These are phyloP conservation scores for Arthromyces matolae DNA, from an alignment of 768 basidiomycete species.

Conservation along the genomic window DNA sequence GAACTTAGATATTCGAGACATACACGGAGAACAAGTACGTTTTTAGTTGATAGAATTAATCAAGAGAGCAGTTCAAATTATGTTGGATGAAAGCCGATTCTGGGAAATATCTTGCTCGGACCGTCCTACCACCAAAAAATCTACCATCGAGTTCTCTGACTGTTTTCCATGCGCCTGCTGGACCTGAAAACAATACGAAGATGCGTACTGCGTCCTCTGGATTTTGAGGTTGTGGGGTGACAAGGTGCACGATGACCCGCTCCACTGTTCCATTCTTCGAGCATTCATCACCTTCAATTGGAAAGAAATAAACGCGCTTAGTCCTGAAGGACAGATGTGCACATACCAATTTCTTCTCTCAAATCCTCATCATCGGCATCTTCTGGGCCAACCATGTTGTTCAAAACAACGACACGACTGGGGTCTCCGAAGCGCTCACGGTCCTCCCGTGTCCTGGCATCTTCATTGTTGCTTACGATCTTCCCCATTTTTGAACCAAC, in stretches of 20 bases:
- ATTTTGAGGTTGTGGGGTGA: conserved; percentile 60
- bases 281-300: conserved; percentile 74
- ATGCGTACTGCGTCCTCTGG: conserved; percentile 85
- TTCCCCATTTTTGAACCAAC: conserved; percentile 74
- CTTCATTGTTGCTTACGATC: conserved; percentile 89
- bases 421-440: conserved; percentile 81
- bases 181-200: conserved; percentile 88
- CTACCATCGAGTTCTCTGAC: conserved; percentile 91
- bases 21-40: no score
- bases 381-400: conserved; percentile 83
- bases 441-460: conserved; percentile 74
- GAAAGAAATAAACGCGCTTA: neutral
- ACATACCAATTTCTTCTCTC: conserved; percentile 81
- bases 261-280: conserved; percentile 90
- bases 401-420: conserved; percentile 84
- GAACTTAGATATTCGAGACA: conserved; percentile 12
- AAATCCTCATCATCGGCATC: conserved; percentile 85
- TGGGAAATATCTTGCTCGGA: conserved; percentile 79
- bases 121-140: conserved; percentile 83
- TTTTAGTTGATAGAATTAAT: conserved; percentile 14
- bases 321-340: neutral
- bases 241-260: conserved; percentile 78
- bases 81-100: conserved; percentile 51
- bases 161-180: conserved; percentile 94
- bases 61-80: conserved; percentile 46